Evolutionary conservation across 805 yeast genomes (phyloP).

Genomic region (Nakazawaea populi): DNA sequence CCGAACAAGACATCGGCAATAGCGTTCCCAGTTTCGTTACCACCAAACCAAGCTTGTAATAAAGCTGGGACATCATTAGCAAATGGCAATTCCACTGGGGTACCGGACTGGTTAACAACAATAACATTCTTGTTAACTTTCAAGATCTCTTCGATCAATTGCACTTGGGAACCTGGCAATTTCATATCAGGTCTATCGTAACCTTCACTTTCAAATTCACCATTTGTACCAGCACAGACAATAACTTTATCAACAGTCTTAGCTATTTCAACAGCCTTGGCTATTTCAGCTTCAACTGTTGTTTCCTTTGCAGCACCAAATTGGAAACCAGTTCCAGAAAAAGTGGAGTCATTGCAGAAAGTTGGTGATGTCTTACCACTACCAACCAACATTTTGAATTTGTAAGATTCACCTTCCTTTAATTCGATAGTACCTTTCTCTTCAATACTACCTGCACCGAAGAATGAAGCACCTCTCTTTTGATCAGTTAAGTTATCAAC

Average conservation of each 20-base stretch:
- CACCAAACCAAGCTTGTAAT: conserved; percentile 49
- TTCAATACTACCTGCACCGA: conserved; percentile 39
- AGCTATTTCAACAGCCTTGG: conserved; percentile 42
- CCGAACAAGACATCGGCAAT: conserved; percentile 51
- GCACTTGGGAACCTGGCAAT: conserved; percentile 38
- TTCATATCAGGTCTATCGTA: conserved; percentile 41
- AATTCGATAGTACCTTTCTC: conserved; percentile 24
- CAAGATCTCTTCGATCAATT: conserved; percentile 33
- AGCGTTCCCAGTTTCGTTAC: conserved; percentile 46
- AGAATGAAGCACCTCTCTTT: conserved; percentile 41
- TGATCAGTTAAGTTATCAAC: conserved; percentile 54
- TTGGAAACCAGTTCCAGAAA: conserved; percentile 25
- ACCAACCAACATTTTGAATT: conserved; percentile 34
- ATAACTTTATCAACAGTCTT: conserved; percentile 39
- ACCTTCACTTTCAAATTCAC: conserved; percentile 52
- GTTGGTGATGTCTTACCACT: conserved; percentile 37
- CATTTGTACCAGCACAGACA: conserved; percentile 38
- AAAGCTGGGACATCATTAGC: conserved; percentile 28
- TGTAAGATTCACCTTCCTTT: conserved; percentile 29
- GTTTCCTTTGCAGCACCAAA: conserved; percentile 26
- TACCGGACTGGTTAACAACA: conserved; percentile 47
- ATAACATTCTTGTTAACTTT: conserved; percentile 39
- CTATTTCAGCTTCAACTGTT: conserved; percentile 23
- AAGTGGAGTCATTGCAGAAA: background rate
- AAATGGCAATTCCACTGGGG: conserved; percentile 53